Percentiles rank a stretch among this genome's conserved stretches.
Conservation (phyloP, 2,329 filamentous ascomycete genomes). For the Pestalotiopsis sp. region DNA sequence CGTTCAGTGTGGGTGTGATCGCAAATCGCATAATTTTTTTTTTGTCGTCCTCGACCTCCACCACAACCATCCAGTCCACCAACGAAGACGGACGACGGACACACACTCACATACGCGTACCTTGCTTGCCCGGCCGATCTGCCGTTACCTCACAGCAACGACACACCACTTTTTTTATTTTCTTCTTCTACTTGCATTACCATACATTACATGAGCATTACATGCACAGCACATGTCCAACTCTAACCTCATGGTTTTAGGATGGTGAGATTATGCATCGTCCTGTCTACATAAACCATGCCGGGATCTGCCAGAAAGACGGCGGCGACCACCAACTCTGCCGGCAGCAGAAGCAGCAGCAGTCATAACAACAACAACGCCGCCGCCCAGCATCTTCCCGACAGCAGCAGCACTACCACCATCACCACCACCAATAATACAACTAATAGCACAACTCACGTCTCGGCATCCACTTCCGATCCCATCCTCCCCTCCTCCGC, state of each 20-base stretch:
- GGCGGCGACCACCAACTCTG: constrained; percentile 20
- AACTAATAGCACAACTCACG: neutral
- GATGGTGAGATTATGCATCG: constrained; percentile 7
- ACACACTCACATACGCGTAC: neutral
- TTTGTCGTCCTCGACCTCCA: neutral
- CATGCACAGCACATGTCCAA: neutral
- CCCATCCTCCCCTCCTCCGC: constrained; percentile 10
- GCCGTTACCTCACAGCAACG: neutral
- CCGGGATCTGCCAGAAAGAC: constrained; percentile 19
- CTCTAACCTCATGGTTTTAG: neutral
- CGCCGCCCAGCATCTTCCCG: neutral
- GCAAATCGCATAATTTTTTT: too few species aligned
- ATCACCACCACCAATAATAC: neutral
- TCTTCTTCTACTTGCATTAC: neutral
- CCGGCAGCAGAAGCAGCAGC: constrained; percentile 4
- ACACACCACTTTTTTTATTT: neutral
- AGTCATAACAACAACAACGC: neutral
- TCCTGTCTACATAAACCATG: constrained; percentile 10
- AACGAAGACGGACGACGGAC: too few species aligned
- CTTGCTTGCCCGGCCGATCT: neutral
- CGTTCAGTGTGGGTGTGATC: too few species aligned
- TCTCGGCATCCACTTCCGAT: constrained; percentile 11
- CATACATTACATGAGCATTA: constrained; percentile 1
- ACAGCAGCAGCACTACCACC: constrained; percentile 6
- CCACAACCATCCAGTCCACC: neutral